A percentile compares a stretch with the other conserved stretches of the same genome.
Evolutionary conservation across 139 green algal species (phyloP).

Genomic region (Chlamydomonas schloesseri): DNA sequence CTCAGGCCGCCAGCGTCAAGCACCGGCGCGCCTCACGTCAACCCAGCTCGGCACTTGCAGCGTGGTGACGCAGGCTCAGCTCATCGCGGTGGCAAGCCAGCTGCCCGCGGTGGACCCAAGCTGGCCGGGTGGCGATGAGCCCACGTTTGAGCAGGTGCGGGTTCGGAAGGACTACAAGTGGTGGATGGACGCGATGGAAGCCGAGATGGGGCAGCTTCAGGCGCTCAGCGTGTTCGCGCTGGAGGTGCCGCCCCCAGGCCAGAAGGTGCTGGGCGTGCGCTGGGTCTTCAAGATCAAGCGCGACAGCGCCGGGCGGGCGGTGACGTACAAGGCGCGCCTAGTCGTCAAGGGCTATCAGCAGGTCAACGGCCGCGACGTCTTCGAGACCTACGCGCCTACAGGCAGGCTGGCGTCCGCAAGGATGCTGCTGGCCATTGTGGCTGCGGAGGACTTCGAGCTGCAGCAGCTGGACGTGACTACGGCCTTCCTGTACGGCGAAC

Average conservation of each 20-base stretch:
- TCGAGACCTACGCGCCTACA: constrained; percentile 56
- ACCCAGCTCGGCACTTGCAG: not conserved
- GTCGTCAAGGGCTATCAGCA: constrained; percentile 65
- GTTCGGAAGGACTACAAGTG: not conserved
- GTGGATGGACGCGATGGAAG: constrained; percentile 32
- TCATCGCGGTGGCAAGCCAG: too few species aligned
- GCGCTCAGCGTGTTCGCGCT: constrained; percentile 11
- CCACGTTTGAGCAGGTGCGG: not conserved
- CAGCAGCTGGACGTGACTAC: constrained; percentile 70
- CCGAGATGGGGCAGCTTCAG: constrained; percentile 22
- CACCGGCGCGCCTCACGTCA: too few species aligned
- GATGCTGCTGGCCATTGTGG: constrained; percentile 38
- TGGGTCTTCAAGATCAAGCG: too few species aligned
- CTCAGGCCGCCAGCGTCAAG: too few species aligned
- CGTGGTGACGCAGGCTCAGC: too few species aligned
- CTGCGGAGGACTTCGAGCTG: constrained; percentile 56
- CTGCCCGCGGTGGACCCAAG: not conserved
- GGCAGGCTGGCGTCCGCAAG: constrained; percentile 38
- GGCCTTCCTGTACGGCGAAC: constrained; percentile 69
- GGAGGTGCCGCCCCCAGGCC: not conserved
- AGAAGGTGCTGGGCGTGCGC: not conserved
- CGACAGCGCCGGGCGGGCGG: too few species aligned
- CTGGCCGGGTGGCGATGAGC: not conserved
- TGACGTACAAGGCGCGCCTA: too few species aligned
- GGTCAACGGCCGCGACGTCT: constrained; percentile 42